Conservation (phyloP, 345 rosid species). For the Populus simonii region DNA sequence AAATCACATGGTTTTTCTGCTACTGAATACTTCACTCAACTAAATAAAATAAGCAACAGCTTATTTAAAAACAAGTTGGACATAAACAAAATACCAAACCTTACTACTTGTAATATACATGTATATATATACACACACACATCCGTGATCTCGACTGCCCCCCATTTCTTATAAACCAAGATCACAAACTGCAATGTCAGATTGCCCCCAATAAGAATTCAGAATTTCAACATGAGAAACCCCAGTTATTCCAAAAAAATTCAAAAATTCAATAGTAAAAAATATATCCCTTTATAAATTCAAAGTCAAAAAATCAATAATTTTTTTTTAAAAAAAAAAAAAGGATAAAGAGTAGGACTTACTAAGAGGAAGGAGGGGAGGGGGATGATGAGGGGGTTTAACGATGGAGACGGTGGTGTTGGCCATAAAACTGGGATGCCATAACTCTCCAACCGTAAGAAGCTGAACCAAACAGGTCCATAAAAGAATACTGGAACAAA, state of each 20-base stretch:
- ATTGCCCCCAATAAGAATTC: neutral
- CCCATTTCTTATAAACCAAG: neutral
- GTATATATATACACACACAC: too few species aligned
- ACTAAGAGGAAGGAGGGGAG: slow-evolving; percentile 41
- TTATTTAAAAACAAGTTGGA: neutral
- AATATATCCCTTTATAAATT: neutral
- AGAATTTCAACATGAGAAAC: neutral
- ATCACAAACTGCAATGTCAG: neutral
- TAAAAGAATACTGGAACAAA: slow-evolving; percentile 83
- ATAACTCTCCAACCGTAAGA: slow-evolving; percentile 76
- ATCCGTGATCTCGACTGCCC: neutral
- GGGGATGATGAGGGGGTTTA: slow-evolving; percentile 21
- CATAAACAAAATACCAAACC: neutral
- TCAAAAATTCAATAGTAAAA: neutral
- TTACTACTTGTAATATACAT: neutral
- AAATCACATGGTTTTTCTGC: too few species aligned
- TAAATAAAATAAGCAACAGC: too few species aligned
- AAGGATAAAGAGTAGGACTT: slow-evolving; percentile 13
- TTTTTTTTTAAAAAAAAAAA: slow-evolving; percentile 48
- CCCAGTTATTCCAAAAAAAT: too few species aligned
- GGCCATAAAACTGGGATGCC: slow-evolving; percentile 65
- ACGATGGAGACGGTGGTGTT: slow-evolving; percentile 47
- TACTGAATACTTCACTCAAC: neutral
- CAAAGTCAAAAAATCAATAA: slow-evolving; percentile 17
- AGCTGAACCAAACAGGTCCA: slow-evolving; percentile 99